These are phyloP conservation scores for Viridothelium virens DNA, from an alignment of 495 filamentous ascomycete species.

Conservation along the genomic window DNA sequence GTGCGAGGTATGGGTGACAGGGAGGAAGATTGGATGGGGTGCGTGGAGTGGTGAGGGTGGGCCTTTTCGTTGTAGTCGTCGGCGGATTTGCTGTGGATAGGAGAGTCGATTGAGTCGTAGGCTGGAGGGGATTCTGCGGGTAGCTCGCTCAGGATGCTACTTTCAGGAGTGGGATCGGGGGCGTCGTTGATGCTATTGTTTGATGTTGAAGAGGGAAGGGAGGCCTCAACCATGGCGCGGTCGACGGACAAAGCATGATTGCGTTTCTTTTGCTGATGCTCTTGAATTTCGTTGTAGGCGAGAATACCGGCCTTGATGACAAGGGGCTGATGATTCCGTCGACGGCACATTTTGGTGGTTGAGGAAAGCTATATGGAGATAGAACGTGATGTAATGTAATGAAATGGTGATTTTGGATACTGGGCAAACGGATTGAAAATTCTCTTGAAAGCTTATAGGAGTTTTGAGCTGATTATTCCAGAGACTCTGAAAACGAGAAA, in stretches of 20 bases:
- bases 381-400: neutral
- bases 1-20: neutral
- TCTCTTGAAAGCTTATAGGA: neutral
- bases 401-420: neutral
- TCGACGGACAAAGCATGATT: neutral
- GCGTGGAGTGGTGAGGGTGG: neutral
- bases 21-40: neutral
- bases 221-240: neutral
- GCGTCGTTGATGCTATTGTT: neutral
- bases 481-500: neutral
- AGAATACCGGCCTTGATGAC: neutral
- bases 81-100: neutral
- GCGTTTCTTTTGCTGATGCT: conserved; percentile 1
- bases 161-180: neutral
- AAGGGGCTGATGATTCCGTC: neutral
- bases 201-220: neutral
- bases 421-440: neutral
- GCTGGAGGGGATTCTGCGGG: neutral
- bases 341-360: conserved; percentile 1
- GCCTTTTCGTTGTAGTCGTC: neutral
- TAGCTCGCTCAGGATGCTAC: neutral
- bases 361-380: neutral
- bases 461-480: neutral
- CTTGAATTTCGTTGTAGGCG: conserved; percentile 4
- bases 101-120: conserved; percentile 6